These are phyloP conservation scores for Puccinia horiana DNA, from an alignment of 1,284 basidiomycete species.

Conservation along the genomic window DNA sequence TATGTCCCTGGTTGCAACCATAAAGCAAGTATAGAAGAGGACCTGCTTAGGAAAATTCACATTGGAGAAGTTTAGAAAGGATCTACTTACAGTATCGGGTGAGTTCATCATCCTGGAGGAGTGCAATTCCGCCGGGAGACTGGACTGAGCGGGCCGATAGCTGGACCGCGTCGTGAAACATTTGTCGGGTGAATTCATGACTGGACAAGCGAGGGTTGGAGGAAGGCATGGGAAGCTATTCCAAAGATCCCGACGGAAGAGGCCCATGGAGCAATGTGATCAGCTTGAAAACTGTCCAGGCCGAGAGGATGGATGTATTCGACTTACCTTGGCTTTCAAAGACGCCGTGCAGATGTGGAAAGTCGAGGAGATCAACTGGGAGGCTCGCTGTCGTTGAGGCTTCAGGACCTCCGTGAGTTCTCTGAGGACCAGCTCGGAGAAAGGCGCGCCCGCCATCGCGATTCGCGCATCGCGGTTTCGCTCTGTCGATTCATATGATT, in stretches of 20 bases:
- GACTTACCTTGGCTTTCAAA: constrained; percentile 39
- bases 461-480: constrained; percentile 41
- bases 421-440: constrained; percentile 24
- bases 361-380: background rate
- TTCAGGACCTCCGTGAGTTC: constrained; percentile 30
- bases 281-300: background rate
- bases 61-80: background rate
- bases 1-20: constrained; percentile 24
- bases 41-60: background rate
- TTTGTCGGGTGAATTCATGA: constrained; percentile 13
- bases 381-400: constrained; percentile 26
- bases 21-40: background rate
- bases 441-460: constrained; percentile 26
- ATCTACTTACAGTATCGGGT: constrained; percentile 38
- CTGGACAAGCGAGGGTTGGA: background rate
- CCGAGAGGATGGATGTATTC: background rate
- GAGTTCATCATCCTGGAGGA: constrained; percentile 28
- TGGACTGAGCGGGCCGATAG: constrained; percentile 22
- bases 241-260: background rate
- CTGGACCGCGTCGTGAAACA: constrained; percentile 30
- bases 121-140: constrained; percentile 5
- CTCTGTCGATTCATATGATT: background rate
- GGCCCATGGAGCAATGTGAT: background rate
- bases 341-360: constrained; percentile 35
- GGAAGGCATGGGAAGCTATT: constrained; percentile 37